Evolutionary conservation across 495 filamentous ascomycete species (phyloP).

Genomic region (Pyronema domesticum): DNA sequence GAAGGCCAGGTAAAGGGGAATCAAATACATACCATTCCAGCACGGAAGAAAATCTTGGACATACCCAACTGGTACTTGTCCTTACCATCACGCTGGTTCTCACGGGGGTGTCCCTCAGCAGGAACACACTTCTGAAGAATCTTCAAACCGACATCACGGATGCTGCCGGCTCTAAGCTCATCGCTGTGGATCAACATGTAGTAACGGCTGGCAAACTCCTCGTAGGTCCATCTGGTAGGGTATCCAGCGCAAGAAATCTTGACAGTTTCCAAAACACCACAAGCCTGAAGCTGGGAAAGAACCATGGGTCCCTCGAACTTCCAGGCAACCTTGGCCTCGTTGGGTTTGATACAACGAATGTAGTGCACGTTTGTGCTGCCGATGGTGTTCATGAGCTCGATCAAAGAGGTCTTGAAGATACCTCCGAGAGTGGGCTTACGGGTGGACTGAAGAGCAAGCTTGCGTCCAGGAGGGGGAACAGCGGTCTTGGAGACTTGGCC

Average conservation of each 20-base stretch:
- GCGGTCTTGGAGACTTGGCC: constrained; percentile 2
- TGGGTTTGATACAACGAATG: constrained; percentile 98
- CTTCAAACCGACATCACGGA: constrained; percentile 77
- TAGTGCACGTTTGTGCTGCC: constrained; percentile 97
- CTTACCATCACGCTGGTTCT: constrained; percentile 54
- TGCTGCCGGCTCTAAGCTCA: constrained; percentile 72
- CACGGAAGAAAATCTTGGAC: constrained; percentile 98
- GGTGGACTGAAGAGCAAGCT: constrained; percentile 37
- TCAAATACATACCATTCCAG: constrained; percentile 49
- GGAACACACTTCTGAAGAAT: constrained; percentile 87
- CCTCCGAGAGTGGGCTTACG: constrained; percentile 93
- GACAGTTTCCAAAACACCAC: constrained; percentile 96
- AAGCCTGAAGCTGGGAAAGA: constrained; percentile 87
- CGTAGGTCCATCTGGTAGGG: constrained; percentile 95
- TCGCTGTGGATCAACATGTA: constrained; percentile 93
- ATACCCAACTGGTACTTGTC: constrained; percentile 94
- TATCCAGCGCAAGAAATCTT: constrained; percentile 97
- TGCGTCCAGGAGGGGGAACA: constrained; percentile 1
- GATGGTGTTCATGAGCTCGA: constrained; percentile 96
- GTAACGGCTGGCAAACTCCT: constrained; percentile 93
- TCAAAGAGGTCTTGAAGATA: constrained; percentile 95
- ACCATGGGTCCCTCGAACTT: constrained; percentile 99
- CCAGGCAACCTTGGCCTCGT: constrained; percentile 93
- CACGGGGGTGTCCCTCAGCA: constrained; percentile 26
- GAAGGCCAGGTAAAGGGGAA: not conserved